These are phyloP conservation scores for Leccinum imitatum DNA, from an alignment of 768 basidiomycete species.

Conservation along the genomic window DNA sequence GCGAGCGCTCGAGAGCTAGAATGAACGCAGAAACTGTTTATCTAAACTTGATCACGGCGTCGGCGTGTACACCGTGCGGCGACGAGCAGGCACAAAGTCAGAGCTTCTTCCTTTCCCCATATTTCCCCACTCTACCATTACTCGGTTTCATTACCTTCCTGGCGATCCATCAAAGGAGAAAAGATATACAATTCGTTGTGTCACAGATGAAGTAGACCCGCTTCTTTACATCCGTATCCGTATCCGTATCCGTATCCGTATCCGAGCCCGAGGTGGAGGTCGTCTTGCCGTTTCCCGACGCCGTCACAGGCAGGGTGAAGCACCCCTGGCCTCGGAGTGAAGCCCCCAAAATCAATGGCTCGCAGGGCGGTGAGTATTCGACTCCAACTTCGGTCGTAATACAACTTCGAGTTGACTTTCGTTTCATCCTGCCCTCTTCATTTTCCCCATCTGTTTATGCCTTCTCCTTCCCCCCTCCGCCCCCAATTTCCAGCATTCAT, in stretches of 20 bases:
- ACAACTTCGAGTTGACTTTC: neutral
- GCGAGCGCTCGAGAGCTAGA: conserved; percentile 6
- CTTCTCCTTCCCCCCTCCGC: neutral
- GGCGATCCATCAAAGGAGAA: neutral
- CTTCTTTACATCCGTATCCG: neutral
- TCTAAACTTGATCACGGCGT: neutral
- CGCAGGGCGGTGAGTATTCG: conserved; percentile 43
- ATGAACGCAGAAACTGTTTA: conserved; percentile 5
- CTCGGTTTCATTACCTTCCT: neutral
- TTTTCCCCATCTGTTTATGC: neutral
- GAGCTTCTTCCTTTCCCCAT: neutral
- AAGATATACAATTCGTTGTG: neutral
- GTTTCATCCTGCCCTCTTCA: neutral
- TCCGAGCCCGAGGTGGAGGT: neutral
- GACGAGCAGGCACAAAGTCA: neutral
- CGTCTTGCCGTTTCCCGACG: neutral
- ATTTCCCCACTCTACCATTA: neutral
- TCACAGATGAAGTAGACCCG: neutral
- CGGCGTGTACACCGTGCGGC: conserved; percentile 5
- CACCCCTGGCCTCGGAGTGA: conserved; percentile 24
- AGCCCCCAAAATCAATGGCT: conserved; percentile 50
- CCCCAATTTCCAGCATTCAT: conserved; percentile 48
- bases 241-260: neutral
- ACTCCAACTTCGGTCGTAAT: neutral
- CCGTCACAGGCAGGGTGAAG: neutral